A percentile compares a stretch with the other conserved stretches of the same genome.
These are phyloP conservation scores for Lichina pygmaea DNA, from an alignment of 495 filamentous ascomycete genomes.

Conservation along the genomic window DNA sequence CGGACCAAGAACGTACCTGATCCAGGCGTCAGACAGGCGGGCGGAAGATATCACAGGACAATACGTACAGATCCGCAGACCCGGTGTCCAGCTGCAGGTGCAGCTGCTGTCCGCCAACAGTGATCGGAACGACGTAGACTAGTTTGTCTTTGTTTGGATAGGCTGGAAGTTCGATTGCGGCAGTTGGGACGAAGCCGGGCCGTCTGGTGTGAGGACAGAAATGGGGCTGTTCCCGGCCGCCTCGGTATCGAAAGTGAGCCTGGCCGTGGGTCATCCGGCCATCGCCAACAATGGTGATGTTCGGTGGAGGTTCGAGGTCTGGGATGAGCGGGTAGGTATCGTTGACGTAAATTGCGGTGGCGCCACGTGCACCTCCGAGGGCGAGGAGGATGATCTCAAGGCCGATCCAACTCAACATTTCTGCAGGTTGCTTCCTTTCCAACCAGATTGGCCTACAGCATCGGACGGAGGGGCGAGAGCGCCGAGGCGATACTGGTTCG, in stretches of 20 bases:
- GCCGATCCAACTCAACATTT: too few relatives aligned
- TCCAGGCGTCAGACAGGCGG: background rate
- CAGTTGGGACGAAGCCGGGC: background rate
- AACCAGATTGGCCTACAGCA: too few relatives aligned
- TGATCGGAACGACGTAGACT: background rate
- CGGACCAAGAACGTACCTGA: background rate
- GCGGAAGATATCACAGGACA: background rate
- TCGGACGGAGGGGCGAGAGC: too few relatives aligned
- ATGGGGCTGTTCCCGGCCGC: background rate
- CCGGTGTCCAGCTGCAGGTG: background rate
- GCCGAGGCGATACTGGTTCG: too few relatives aligned
- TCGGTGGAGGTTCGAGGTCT: too few relatives aligned
- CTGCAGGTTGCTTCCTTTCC: too few relatives aligned
- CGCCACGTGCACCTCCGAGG: too few relatives aligned
- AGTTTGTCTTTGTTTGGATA: background rate
- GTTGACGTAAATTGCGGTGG: too few relatives aligned
- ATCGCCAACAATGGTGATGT: too few relatives aligned
- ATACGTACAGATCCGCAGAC: background rate
- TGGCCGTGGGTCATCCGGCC: too few relatives aligned
- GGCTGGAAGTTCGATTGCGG: background rate
- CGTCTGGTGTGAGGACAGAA: background rate
- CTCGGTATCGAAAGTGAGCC: background rate
- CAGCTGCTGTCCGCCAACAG: background rate
- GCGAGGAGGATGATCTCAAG: too few relatives aligned
- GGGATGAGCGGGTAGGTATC: too few relatives aligned